A percentile compares a stretch with the other conserved stretches of the same genome.
These are phyloP conservation scores for Plasmodium adleri DNA, from an alignment of 169 alveolate genomes.

Conservation along the genomic window DNA sequence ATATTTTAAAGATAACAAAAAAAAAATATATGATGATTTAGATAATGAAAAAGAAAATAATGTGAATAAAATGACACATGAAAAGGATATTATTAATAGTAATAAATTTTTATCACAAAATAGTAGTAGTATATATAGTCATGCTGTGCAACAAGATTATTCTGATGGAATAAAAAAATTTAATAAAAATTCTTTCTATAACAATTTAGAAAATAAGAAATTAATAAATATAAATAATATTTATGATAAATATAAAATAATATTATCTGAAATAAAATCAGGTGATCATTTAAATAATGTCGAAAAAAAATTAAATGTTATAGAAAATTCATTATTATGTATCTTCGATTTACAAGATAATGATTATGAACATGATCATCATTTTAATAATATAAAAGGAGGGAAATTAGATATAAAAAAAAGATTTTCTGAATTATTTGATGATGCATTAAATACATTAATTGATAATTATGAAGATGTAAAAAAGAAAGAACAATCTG, in stretches of 20 bases:
- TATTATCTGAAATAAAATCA: conserved; percentile 39
- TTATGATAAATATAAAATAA: conserved; percentile 62
- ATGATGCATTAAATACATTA: conserved; percentile 25
- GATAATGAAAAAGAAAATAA: too few species aligned
- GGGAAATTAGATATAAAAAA: conserved; percentile 20
- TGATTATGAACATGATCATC: background rate
- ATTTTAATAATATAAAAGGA: background rate
- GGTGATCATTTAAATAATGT: conserved; percentile 44
- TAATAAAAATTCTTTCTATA: background rate
- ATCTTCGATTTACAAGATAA: conserved; percentile 17
- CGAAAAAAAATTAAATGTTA: conserved; percentile 31
- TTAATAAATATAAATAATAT: conserved; percentile 23
- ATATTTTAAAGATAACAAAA: background rate
- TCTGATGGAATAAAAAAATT: background rate
- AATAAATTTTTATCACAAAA: too few species aligned
- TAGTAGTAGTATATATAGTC: background rate
- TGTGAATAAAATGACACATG: too few species aligned
- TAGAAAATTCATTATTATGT: conserved; percentile 43
- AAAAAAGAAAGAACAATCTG: conserved; percentile 15
- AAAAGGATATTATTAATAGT: too few species aligned
- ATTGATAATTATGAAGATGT: conserved; percentile 39
- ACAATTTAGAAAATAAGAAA: conserved; percentile 10
- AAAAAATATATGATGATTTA: background rate
- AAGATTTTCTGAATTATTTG: conserved; percentile 23
- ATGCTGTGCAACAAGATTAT: background rate